Evolutionary conservation across 1,284 basidiomycete species (phyloP).

Genomic region (Hemileia vastatrix): DNA sequence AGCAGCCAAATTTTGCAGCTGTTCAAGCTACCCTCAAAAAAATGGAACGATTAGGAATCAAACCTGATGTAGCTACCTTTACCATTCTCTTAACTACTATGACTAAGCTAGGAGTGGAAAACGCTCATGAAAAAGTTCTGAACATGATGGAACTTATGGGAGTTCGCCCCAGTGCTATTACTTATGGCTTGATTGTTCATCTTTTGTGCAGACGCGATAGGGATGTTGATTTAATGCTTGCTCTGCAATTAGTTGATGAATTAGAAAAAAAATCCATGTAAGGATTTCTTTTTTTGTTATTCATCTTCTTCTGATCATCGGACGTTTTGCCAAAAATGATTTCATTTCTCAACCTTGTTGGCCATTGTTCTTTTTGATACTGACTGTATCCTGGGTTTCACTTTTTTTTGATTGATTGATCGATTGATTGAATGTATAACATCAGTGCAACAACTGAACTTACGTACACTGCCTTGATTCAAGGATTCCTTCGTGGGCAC

Average conservation of each 20-base stretch:
- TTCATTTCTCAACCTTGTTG: too few species aligned
- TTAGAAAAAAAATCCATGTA: conserved; percentile 16
- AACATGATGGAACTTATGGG: conserved; percentile 11
- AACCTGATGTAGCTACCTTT: conserved; percentile 18
- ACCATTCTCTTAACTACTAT: conserved; percentile 17
- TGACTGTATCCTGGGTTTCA: not conserved
- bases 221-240: conserved; percentile 7
- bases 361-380: too few species aligned
- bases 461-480: conserved; percentile 18
- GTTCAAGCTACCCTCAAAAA: conserved; percentile 9
- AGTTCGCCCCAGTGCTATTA: conserved; percentile 10
- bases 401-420: not conserved
- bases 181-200: conserved; percentile 20
- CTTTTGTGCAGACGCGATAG: conserved; percentile 10
- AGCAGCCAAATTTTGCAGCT: not conserved
- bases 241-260: conserved; percentile 6
- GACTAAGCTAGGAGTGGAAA: conserved; percentile 7
- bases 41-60: conserved; percentile 5
- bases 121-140: not conserved
- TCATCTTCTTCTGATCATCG: not conserved
- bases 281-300: not conserved
- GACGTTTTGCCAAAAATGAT: too few species aligned
- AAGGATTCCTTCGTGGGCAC: conserved; percentile 13
- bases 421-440: not conserved
- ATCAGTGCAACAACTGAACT: conserved; percentile 15